These are phyloP conservation scores for Peterozyma xylosa DNA, from an alignment of 805 yeast species.

Conservation along the genomic window DNA sequence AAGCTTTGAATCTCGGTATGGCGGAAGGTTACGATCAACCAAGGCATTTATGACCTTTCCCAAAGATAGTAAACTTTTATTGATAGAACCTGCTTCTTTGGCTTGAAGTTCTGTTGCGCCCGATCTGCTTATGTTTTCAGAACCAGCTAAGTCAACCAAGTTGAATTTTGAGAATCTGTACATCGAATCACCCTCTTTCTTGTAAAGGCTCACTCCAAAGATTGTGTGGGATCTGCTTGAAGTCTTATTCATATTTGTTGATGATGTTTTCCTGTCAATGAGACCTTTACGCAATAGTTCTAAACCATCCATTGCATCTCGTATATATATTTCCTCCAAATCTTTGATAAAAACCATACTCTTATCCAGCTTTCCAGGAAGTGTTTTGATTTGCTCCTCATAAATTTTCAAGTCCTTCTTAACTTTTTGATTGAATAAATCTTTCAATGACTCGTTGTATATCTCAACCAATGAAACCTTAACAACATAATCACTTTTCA, in stretches of 20 bases:
- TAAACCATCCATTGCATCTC: conserved; percentile 49
- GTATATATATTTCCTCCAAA: conserved; percentile 52
- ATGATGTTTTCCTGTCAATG: conserved; percentile 54
- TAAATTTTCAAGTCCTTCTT: conserved; percentile 28
- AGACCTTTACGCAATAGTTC: conserved; percentile 48
- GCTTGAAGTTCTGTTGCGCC: conserved; percentile 87
- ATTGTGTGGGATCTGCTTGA: conserved; percentile 77
- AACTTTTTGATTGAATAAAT: conserved; percentile 30
- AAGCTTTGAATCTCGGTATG: conserved; percentile 69
- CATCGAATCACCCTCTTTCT: conserved; percentile 24
- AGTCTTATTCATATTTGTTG: conserved; percentile 65
- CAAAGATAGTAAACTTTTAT: conserved; percentile 77
- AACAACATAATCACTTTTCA: conserved; percentile 27
- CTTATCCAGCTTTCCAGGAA: conserved; percentile 25
- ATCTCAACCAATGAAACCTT: conserved; percentile 49
- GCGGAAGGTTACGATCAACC: conserved; percentile 65
- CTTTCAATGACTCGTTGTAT: conserved; percentile 39
- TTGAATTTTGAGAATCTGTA: conserved; percentile 35
- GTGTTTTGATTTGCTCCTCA: conserved; percentile 20
- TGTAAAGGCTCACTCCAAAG: conserved; percentile 55
- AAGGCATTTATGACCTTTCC: conserved; percentile 82
- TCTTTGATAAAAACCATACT: conserved; percentile 39
- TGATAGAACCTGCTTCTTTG: conserved; percentile 88
- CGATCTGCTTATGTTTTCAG: conserved; percentile 80
- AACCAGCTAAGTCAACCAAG: conserved; percentile 90